Evolutionary conservation across 2,329 filamentous ascomycete species (phyloP).

Genomic region (Cercospora brassicicola): DNA sequence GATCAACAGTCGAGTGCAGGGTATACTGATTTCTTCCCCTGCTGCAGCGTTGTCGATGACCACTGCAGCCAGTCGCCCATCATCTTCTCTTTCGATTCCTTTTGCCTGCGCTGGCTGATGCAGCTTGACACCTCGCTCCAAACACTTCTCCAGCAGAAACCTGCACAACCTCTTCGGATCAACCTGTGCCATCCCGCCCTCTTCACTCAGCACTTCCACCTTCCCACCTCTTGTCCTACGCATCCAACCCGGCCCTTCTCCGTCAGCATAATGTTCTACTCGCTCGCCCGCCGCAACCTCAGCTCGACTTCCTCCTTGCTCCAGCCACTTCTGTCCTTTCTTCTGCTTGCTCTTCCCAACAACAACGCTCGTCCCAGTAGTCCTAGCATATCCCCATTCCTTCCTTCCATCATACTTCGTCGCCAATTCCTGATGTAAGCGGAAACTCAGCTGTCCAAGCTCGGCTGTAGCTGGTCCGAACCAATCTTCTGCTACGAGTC

Average conservation of each 20-base stretch:
- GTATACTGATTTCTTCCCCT: conserved; percentile 50
- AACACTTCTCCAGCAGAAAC: conserved; percentile 62
- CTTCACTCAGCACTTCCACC: conserved; percentile 62
- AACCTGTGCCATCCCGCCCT: conserved; percentile 64
- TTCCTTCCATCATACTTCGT: conserved; percentile 57
- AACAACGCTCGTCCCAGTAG: conserved; percentile 58
- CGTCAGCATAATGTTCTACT: conserved; percentile 35
- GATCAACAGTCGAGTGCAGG: conserved; percentile 66
- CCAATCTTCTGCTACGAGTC: conserved; percentile 72
- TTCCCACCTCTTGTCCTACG: conserved; percentile 55
- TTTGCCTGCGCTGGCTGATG: conserved; percentile 64
- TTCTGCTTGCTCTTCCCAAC: conserved; percentile 37
- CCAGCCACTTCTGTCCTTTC: conserved; percentile 60
- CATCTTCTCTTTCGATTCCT: conserved; percentile 53
- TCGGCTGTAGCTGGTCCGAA: conserved; percentile 46
- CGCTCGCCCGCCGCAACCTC: conserved; percentile 48
- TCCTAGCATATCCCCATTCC: conserved; percentile 61
- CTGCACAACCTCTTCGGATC: conserved; percentile 67
- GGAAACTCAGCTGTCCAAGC: conserved; percentile 67
- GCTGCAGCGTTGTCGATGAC: conserved; percentile 49
- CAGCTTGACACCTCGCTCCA: conserved; percentile 62
- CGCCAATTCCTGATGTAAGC: conserved; percentile 66
- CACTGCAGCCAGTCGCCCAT: conserved; percentile 55
- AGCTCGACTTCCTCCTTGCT: conserved; percentile 63
- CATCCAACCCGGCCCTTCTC: conserved; percentile 59